Evolutionary conservation across 441 rosid species (phyloP), one percentile per base, ranked within the genome.

Genomic region (Adansonia madagascariensis): DNA sequence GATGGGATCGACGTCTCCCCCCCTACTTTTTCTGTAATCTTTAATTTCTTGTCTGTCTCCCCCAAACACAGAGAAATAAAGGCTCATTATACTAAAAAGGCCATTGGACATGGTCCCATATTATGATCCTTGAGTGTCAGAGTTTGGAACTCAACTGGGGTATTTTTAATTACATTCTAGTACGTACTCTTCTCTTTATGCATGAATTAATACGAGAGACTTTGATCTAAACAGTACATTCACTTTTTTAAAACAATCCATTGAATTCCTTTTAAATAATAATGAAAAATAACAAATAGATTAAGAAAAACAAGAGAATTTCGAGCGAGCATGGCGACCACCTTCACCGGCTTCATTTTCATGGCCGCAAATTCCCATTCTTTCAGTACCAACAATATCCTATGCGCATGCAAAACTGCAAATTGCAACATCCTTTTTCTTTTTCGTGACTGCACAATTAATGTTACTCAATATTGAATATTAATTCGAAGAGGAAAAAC

Each of bases 81-180:
- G 50, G n/a, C 61, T 69, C 12, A 12, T 61, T 24, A 61, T 61
- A 11, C 65, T 11, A 27, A 62, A 47, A 56, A 49, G 18, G 24
- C 67, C n/a, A 47, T 2, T 35, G 4, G 39, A 4, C n/a, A 56
- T 63, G 77, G 74, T 74, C 85, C 84, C 84, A 80, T 63, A 31
- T 76, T 24, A 24, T 20, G 82, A 82, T 82, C 50, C 79, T 80
- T 71, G 27, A 24, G 59, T 76, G 81, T 80, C 84, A 78, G 82
- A 71, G 2, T 18, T 61, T 31, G 8, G 18, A 31, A 62, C n/a
- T 24, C 14, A 14, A 4, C 57, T 12, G 3, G 50, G 3, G n/a
- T 15, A 50, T 24, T 60, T 22, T 14, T 15, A 5, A 14, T 12
- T 22, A 50, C 14, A 1, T 57, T 57, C 63, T 20, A 8, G 14